phyloP scores from a whole-genome alignment of 257 asterid species.

The Forsythia suspensa region DNA sequence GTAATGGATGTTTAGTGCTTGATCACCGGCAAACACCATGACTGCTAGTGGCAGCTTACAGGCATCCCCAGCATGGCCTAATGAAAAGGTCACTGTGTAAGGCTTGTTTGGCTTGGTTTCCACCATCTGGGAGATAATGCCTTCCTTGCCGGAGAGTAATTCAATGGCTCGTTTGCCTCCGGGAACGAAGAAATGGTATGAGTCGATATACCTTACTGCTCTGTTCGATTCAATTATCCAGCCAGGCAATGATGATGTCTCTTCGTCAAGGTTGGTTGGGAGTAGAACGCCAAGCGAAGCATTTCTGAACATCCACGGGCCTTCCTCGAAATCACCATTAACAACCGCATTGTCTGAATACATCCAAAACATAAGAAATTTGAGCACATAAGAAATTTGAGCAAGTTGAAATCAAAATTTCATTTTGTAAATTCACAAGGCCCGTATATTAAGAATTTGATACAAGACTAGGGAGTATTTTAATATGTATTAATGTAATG shows the following conservation, averaged over 20 bases:
- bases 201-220: slow-evolving; percentile 87
- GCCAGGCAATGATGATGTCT: slow-evolving; percentile 84
- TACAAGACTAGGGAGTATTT: background rate
- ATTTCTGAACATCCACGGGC: slow-evolving; percentile 93
- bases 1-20: background rate
- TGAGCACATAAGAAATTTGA: slow-evolving; percentile 7
- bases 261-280: slow-evolving; percentile 88
- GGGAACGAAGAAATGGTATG: slow-evolving; percentile 70
- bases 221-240: slow-evolving; percentile 98
- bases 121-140: slow-evolving; percentile 93
- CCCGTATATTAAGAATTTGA: background rate
- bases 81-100: slow-evolving; percentile 57
- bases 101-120: slow-evolving; percentile 73
- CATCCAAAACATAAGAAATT: background rate
- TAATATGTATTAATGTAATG: background rate
- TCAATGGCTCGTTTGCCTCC: slow-evolving; percentile 91
- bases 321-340: slow-evolving; percentile 94
- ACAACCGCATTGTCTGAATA: slow-evolving; percentile 71
- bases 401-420: background rate
- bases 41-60: slow-evolving; percentile 85
- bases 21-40: slow-evolving; percentile 82
- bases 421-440: background rate
- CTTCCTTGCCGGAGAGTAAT: slow-evolving; percentile 85
- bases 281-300: slow-evolving; percentile 87
- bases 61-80: slow-evolving; percentile 80